Base-by-base conservation (phyloP, 345 rosid species). In the Turnera subulata region DNA sequence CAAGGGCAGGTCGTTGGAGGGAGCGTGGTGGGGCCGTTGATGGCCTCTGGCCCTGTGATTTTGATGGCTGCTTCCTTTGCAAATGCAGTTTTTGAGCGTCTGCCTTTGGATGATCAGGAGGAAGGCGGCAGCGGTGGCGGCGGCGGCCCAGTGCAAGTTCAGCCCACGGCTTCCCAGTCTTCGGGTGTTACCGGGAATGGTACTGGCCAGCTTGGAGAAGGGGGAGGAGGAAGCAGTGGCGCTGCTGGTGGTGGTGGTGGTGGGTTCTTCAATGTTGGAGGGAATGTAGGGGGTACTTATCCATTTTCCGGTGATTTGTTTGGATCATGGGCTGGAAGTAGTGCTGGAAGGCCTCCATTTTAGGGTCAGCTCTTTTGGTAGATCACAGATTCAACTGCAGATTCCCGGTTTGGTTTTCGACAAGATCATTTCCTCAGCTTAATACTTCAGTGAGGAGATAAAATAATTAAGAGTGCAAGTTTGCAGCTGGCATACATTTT, bases 1-100 rank as follows among this genome's bases (percentile, higher is more conserved):
- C 88, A 82, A 70, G 95, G 95, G 11, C 91, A 84, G 75, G 91
- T 87, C 40, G 82, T 87, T 2, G 95, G 95, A 24, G 95, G 95
- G 66, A 74, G 69, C 22, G 87, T 87, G 17, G 86, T 78, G 40
- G 91, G 84, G 5, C 85, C 82, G 0, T 72, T 87, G 43, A 11
- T 82, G 38, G 89, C 95, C 1, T 78, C 89, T 1, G 84, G 82
- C 4, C 85, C 91, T 5, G 91, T 87, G 26, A 70, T 84, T 63
- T 62, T 87, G 66, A 82, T 84, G 81, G 87, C 95, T 38, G 89
- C 95, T 16, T 84, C 91, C 6, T 87, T 87, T 67, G 70, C 89
- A 2, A 84, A 84, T 29, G 95, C 95, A 0, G 86, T 82, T 4
- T 84, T 80, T 45, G 95, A 87, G 75, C 78, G 89, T 61, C 48